Percentiles rank a stretch among this genome's conserved stretches.
phyloP scores from a whole-genome alignment of 2,329 filamentous ascomycete species.

The Colletotrichum limetticola region DNA sequence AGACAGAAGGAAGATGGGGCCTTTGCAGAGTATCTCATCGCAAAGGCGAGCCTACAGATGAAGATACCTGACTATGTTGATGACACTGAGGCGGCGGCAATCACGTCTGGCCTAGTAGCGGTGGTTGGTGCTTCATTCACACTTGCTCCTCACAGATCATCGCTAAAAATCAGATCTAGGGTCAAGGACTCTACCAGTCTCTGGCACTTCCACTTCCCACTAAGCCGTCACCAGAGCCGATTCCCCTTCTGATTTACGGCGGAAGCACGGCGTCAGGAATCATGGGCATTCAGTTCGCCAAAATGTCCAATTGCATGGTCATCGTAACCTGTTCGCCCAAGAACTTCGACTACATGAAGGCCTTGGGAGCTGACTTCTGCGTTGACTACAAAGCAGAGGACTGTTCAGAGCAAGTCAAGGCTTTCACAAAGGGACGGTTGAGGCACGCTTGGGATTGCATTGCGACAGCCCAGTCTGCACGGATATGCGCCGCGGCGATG shows the following conservation, averaged over 20 bases:
- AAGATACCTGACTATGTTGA: conserved; percentile 57
- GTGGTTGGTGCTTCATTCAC: conserved; percentile 38
- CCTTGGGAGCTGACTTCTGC: conserved; percentile 55
- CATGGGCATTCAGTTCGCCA: conserved; percentile 58
- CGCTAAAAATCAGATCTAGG: not conserved
- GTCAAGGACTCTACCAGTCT: not conserved
- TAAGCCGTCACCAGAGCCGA: conserved; percentile 46
- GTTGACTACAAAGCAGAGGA: conserved; percentile 56
- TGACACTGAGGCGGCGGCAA: conserved; percentile 57
- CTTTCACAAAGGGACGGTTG: conserved; percentile 41
- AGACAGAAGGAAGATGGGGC: conserved; percentile 53
- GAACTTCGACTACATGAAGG: conserved; percentile 52
- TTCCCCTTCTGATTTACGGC: conserved; percentile 57
- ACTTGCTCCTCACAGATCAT: not conserved
- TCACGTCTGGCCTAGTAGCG: conserved; percentile 53
- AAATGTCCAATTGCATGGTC: conserved; percentile 51
- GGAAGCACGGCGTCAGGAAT: conserved; percentile 68
- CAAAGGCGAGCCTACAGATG: conserved; percentile 52
- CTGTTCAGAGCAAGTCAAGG: conserved; percentile 38
- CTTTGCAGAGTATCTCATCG: conserved; percentile 52
- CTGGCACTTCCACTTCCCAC: conserved; percentile 59
- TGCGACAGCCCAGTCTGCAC: conserved; percentile 38
- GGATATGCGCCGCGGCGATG: conserved; percentile 45
- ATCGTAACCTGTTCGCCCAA: conserved; percentile 50
- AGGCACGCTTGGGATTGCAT: conserved; percentile 51